Evolutionary conservation across 2,329 filamentous ascomycete species (phyloP), one percentile per base, ranked within the genome.

Genomic region (Verticillium klebahnii): DNA sequence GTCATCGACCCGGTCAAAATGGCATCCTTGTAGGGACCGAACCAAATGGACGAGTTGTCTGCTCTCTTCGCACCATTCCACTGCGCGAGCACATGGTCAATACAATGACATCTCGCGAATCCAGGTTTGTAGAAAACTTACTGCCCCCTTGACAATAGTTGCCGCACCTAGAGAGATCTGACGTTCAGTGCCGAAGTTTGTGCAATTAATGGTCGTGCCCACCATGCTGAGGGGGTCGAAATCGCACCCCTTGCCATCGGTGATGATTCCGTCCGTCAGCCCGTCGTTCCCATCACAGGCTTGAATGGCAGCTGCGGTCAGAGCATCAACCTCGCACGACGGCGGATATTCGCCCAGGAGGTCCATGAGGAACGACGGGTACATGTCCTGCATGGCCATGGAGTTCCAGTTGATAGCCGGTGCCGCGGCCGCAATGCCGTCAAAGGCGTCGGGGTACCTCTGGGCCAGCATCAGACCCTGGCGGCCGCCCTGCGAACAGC

Each of bases 401-500:
- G 59, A 32, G 14, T 56, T 50, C 78, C 77, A 77, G 61, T 73
- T 70, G 5, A 75, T 64, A 6, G 82, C 82, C 5, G 76, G 74
- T n/a, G 69, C 68, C 2, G 81, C 80, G 2, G 82, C 83, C 1
- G 86, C 71, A 29, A 85, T 78, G 19, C 84, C 84, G 59, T 87
- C 83, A 59, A 85, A 87, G 63, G 86, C 83, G 0, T 80, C 73
- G 0, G 85, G 83, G 63, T 79, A 86, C 15, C 73, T 67, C 65
- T 87, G 79, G 0, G 82, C 79, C 8, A 79, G 78, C 60, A 82
- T 82, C 36, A 85, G 72, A 5, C 83, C 85, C 73, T 88, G 83
- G 0, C 85, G 76, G 1, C 86, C 85, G 7, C 86, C 86, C 0
- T 83, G 81, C 0, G 83, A 87, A 67, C 85, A 88, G 8, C 85